Conservation (phyloP, 2,329 filamentous ascomycete genomes). For the Ascochyta fabae region DNA sequence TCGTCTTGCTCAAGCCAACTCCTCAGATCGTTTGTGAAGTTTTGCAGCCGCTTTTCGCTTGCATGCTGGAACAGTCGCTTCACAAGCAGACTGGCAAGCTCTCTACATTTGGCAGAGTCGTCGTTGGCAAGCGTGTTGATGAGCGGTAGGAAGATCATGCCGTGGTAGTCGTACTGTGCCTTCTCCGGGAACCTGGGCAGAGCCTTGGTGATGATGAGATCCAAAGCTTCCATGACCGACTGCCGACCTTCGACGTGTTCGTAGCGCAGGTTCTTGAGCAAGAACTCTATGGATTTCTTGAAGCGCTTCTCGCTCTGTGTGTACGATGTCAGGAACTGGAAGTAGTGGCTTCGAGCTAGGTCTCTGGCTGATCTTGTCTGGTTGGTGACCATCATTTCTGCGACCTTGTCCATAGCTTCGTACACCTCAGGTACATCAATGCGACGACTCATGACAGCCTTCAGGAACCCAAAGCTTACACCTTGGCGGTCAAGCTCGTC, state of each 20-base stretch:
- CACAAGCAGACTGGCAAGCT: slow-evolving; percentile 79
- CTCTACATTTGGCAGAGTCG: slow-evolving; percentile 81
- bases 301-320: slow-evolving; percentile 90
- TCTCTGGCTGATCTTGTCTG: slow-evolving; percentile 88
- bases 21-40: slow-evolving; percentile 73
- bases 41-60: slow-evolving; percentile 72
- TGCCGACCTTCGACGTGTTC: slow-evolving; percentile 85
- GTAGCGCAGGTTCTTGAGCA: slow-evolving; percentile 90
- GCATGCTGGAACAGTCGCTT: slow-evolving; percentile 81
- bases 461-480: slow-evolving; percentile 91
- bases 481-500: slow-evolving; percentile 93
- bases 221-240: slow-evolving; percentile 90
- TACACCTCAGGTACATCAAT: slow-evolving; percentile 88
- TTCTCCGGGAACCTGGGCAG: slow-evolving; percentile 62
- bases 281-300: slow-evolving; percentile 85
- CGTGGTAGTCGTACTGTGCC: slow-evolving; percentile 80
- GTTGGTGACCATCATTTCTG: slow-evolving; percentile 93
- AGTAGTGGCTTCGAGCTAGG: slow-evolving; percentile 84
- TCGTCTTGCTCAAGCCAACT: slow-evolving; percentile 79
- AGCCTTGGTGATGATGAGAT: slow-evolving; percentile 81
- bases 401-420: slow-evolving; percentile 81
- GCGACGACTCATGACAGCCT: slow-evolving; percentile 83
- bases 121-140: slow-evolving; percentile 89
- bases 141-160: slow-evolving; percentile 83
- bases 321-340: slow-evolving; percentile 94